Evolutionary conservation across 805 yeast species (phyloP), one percentile per base, ranked within the genome.

Genomic region (Sugiyamaella boreocaroliniensis): DNA sequence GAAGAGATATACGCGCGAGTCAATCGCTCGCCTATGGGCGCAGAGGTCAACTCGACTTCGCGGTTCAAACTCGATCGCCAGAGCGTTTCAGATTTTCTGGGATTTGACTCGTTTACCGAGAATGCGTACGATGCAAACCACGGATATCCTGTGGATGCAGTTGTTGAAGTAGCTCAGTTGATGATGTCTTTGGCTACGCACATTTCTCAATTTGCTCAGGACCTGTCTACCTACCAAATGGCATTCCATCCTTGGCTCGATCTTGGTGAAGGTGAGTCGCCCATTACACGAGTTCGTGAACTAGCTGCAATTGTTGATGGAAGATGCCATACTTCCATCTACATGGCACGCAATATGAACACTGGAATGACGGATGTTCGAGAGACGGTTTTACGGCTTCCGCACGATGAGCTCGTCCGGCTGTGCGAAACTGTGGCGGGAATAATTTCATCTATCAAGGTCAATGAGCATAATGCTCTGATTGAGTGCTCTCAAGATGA

Each of bases 61-160:
- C 40, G 54, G 19, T 51, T 51, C 32, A 40, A 47, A 20, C 51
- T 47, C 2, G 50, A 51, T 15, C 51, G 54, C 18, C 42, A 47
- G 18, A 15, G 48, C 16, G 18, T 42, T 12, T 29, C 51, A 10
- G 43, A 47, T 2, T 44, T 51, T 7, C 47, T 51, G 26, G 54
- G 54, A 15, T 51, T 51, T 29, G 54, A 51, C 9, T 47, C 51
- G 6, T 40, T 47, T 15, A 46, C 47, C 15, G 54, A 47, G 43
- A 51, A 51, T 46, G 48, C 54, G 14, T 47, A 47, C 37, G 54
- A 47, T 29, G 54, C 54, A 1, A 47, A 47, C 43, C 54, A 51
- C 18, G 45, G 43, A 40, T 46, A 34, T 11, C 47, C 54, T 3
- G 51, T 42, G 22, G 54, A 51, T 37, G 29, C 54, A 10, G 29